Evolutionary conservation across 2,329 filamentous ascomycete species (phyloP), one percentile per base, ranked within the genome.

Genomic region (Thelonectria blattea): DNA sequence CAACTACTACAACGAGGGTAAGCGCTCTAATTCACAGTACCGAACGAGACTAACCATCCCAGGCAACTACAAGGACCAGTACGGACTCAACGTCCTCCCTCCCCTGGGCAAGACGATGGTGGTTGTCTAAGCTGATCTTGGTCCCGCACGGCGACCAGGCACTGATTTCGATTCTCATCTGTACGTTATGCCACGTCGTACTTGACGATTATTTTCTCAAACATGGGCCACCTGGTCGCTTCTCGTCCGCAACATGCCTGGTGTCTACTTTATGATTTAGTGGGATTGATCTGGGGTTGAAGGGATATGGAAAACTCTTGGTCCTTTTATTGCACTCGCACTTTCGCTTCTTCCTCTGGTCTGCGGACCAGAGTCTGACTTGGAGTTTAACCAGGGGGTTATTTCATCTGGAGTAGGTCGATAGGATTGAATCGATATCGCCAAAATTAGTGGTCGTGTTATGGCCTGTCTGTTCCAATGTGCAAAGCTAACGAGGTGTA

Each of bases 1-100:
- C 88, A 94, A 97, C 85, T 97, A 97, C 81, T 80, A 79, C 4
- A 5, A 12, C 67, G 83, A 87, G 63, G 92, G 91, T 91, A 86
- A 76, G 86, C 76, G 27, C 3, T 27, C 20, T n/a, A n/a, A n/a
- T n/a, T 10, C 10, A 15, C 2, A 22, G 30, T 6, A 3, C 24
- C 11, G 14, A 12, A 6, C 12, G 11, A 22, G 3, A 9, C 2
- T 14, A 20, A 12, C 24, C 11, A 3, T 10, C 5, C 0, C 27
- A 84, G 84, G 84, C 67, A 87, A 87, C 75, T 77, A 82, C 47
- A 80, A 75, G 43, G 84, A 83, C 61, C 62, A 72, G 30, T 87
- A 85, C 65, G 81, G 68, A 61, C 62, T 63, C 12, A 87, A 87
- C 71, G 82, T 87, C 39, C 68, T 80, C 50, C 64, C 68, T 41